phyloP scores from a whole-genome alignment of 768 basidiomycete species.

The Russula earlei region DNA sequence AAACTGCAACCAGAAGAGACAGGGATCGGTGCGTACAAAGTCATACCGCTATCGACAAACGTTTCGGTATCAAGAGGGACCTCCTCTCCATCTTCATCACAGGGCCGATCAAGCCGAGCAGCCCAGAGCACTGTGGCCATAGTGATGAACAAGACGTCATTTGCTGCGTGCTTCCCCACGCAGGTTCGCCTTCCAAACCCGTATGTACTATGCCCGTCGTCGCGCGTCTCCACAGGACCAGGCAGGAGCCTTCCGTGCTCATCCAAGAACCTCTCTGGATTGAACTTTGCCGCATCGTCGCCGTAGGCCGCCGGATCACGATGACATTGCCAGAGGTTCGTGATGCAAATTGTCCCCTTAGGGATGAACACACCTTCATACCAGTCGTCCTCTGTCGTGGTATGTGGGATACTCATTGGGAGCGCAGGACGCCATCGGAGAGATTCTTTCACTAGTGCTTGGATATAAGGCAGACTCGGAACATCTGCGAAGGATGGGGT shows the following conservation, averaged over 20 bases:
- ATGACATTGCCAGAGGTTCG: slow-evolving; percentile 18
- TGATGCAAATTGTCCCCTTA: slow-evolving; percentile 27
- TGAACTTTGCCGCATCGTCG: slow-evolving; percentile 17
- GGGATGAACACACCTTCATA: slow-evolving; percentile 25
- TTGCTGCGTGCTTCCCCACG: slow-evolving; percentile 17
- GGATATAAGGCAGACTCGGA: neutral
- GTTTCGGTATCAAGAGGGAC: neutral
- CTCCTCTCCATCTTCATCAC: slow-evolving; percentile 9
- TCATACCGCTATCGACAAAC: slow-evolving; percentile 1
- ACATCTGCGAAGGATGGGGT: neutral
- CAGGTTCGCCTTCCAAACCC: slow-evolving; percentile 19
- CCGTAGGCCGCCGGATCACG: slow-evolving; percentile 6
- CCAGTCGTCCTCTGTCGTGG: slow-evolving; percentile 22
- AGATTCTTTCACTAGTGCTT: slow-evolving; percentile 2
- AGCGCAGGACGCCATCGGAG: slow-evolving; percentile 3
- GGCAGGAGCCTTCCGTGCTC: neutral
- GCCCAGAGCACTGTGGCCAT: slow-evolving; percentile 21
- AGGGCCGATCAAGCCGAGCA: slow-evolving; percentile 7
- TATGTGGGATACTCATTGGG: neutral
- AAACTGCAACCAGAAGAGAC: neutral
- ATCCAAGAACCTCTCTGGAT: slow-evolving; percentile 18
- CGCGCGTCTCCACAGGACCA: slow-evolving; percentile 5
- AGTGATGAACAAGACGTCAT: slow-evolving; percentile 17
- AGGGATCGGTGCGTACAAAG: neutral
- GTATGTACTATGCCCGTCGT: slow-evolving; percentile 14